These are phyloP conservation scores for Lepraria neglecta DNA, from an alignment of 495 filamentous ascomycete genomes.

Conservation along the genomic window DNA sequence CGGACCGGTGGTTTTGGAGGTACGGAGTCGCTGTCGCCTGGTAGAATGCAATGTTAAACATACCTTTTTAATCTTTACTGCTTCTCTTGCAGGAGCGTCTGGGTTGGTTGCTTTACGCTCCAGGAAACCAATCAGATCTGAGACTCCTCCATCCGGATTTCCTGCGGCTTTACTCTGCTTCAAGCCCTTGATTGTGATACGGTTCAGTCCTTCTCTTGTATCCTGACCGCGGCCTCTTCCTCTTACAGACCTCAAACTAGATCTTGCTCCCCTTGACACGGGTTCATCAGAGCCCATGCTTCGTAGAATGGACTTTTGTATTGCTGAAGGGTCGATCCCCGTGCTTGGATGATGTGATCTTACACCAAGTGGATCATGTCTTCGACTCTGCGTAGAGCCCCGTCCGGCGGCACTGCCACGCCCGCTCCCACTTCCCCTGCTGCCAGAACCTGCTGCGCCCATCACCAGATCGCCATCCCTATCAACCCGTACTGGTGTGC, in stretches of 20 bases:
- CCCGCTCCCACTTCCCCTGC: constrained; percentile 36
- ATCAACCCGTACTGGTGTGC: constrained; percentile 49
- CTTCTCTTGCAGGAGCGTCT: constrained; percentile 47
- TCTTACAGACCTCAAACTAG: constrained; percentile 31
- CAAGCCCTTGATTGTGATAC: constrained; percentile 62
- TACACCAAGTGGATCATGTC: constrained; percentile 25
- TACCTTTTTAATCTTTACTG: constrained; percentile 78
- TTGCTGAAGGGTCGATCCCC: constrained; percentile 25
- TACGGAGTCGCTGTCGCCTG: constrained; percentile 32
- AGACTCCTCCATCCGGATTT: constrained; percentile 64
- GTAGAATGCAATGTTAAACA: constrained; percentile 51
- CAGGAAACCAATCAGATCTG: constrained; percentile 66
- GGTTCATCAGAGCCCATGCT: constrained; percentile 35
- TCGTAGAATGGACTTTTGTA: constrained; percentile 42
- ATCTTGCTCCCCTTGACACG: constrained; percentile 28
- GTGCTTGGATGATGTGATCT: constrained; percentile 28
- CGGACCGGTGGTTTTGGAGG: constrained; percentile 42
- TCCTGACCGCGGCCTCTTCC: constrained; percentile 29
- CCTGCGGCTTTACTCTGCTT: constrained; percentile 65
- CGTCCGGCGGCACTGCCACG: constrained; percentile 31
- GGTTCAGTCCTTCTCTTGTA: constrained; percentile 20
- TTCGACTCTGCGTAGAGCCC: constrained; percentile 18
- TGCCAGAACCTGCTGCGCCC: constrained; percentile 46
- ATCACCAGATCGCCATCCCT: constrained; percentile 80
- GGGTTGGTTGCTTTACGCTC: constrained; percentile 62